Evolutionary conservation across 495 filamentous ascomycete genomes (phyloP), one percentile per base, ranked within the genome.

Genomic region (Penicillium antarcticum): DNA sequence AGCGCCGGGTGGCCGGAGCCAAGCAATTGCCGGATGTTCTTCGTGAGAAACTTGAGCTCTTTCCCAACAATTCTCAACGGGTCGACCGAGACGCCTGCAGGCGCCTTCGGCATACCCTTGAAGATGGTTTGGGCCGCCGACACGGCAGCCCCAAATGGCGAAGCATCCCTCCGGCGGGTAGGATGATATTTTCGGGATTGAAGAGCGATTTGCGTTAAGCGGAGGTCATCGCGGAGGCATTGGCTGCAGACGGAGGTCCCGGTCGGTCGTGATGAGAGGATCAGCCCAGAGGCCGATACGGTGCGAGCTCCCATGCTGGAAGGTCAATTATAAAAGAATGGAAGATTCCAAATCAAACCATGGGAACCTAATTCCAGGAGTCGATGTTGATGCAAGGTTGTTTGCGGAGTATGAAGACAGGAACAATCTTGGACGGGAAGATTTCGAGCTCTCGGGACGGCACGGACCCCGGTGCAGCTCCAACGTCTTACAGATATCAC

Each of bases 1-100:
- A 98, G 78, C 16, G 90, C 87, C 5, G 92, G 95, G 67, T 97
- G 92, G 1, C 92, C 91, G 0, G 92, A 95, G 5, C 92, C 92
- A 17, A 97, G 74, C 23, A 97, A 76, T 63, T 91, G 85, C 42
- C 88, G 78, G 63, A 96, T 94, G 63, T 95, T 95, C 44, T 88
- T 88, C 14, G 83, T 95, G 65, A 96, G 70, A 60, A 92, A 94
- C 70, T 95, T 95, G 82, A 97, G 86, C 72, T 97, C 92, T 71
- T 95, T 95, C 43, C 87, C 91, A 17, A 97, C 88, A 31, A 89
- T 89, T 32, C 86, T 79, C 55, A 90, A 77, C 19, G 87, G 87
- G 62, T 90, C 87, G 54, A 89, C 81, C 26, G 81, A 82, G 57
- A 88, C 72, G 49, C 82, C 82, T 59, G 66, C 69, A 63, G 60